Evolutionary conservation across 2,329 filamentous ascomycete genomes (phyloP), one percentile per base, ranked within the genome.

Genomic region (Botryotinia narcissicola): DNA sequence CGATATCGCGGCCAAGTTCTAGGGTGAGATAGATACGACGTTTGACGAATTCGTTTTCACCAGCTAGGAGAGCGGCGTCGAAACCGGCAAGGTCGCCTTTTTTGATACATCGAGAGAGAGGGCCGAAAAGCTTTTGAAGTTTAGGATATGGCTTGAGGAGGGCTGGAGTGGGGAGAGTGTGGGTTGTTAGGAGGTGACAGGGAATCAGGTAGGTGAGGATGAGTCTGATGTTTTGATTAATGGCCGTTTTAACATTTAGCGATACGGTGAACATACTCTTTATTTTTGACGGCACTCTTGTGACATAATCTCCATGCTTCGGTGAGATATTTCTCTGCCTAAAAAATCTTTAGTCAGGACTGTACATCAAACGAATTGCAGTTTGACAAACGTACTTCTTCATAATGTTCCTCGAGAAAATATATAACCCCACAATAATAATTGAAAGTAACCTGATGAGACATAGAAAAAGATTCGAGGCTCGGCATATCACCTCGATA

Each of bases 181-280:
- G 94, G 42, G 89, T 93, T 4, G 93, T 98, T 73, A 99, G 88
- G 46, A 99, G 89, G 77, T 94, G 94, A 76, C 95, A 98, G 0
- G 96, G 96, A 70, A 99, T 95, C 18, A 99, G 89, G 79, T 99
- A 99, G 3, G 92, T 97, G 44, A 99, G 87, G 72, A 99, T 98
- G 73, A 96, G 88, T 80, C 93, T 96, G 77, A 10, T 66, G 29
- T 29, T 67, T 75, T 74, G 63, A 51, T 69, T 67, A 73, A 60
- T 66, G 74, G 70, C 66, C 57, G 73, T 42, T 67, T 37, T 57
- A 35, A 63, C 57, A 42, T 35, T 61, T 14, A 25, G 35, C 8
- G 16, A 59, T 29, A 57, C 54, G 32, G 22, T 42, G 66, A 60
- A 32, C 40, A 29, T 14, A 83, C 92, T 98, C 93, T 79, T 92